Conservation (phyloP, 768 basidiomycete species). For the Mycena galericulata region DNA sequence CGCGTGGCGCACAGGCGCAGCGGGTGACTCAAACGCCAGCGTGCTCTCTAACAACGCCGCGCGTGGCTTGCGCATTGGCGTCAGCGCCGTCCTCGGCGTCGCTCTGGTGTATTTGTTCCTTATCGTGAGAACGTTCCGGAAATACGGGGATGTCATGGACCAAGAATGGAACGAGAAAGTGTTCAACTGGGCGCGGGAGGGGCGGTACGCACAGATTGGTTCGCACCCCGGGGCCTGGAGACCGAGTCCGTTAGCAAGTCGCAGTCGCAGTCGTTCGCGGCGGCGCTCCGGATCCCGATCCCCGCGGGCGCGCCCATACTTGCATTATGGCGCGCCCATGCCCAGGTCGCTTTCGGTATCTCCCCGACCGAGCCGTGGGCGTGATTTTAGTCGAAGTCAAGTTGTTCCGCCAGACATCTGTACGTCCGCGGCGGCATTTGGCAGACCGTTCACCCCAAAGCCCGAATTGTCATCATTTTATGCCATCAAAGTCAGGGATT, state of each 20-base stretch:
- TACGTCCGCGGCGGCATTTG: neutral
- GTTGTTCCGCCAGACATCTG: neutral
- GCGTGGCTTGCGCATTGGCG: slow-evolving; percentile 53
- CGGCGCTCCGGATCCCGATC: neutral
- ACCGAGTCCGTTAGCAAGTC: neutral
- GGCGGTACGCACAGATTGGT: neutral
- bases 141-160: slow-evolving; percentile 49
- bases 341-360: neutral
- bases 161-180: slow-evolving; percentile 19
- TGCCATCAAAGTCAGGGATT: slow-evolving; percentile 17
- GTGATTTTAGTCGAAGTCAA: no score
- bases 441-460: neutral
- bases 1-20: slow-evolving; percentile 61
- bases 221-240: neutral
- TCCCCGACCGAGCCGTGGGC: neutral
- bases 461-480: neutral
- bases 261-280: neutral
- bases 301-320: no score
- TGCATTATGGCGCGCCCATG: neutral
- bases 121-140: slow-evolving; percentile 57
- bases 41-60: slow-evolving; percentile 46
- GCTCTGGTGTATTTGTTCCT: slow-evolving; percentile 58
- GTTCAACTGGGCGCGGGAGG: slow-evolving; percentile 11
- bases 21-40: slow-evolving; percentile 37
- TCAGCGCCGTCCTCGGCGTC: slow-evolving; percentile 54